Base-by-base conservation (phyloP, 192 early-diverging fungal species). In the Gigaspora rosea region DNA sequence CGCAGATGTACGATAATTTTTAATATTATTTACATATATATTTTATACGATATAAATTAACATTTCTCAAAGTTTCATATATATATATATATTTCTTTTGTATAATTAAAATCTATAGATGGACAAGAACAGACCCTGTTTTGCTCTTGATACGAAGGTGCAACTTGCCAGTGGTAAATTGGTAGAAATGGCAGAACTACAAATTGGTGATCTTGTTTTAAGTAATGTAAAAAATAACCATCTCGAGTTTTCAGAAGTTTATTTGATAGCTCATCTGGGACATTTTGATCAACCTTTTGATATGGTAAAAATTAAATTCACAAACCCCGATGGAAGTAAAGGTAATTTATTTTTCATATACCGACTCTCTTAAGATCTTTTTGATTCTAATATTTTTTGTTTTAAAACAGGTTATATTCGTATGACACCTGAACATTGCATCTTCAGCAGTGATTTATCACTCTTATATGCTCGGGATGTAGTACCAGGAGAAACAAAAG, bases 81-180 rank as follows among this genome's bases (percentile, higher is more conserved):
- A n/a, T 61, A n/a, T 22, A n/a, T 61, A 54, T 54, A 0, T 18
- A 20, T 18, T 66, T 66, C n/a, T 66, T 66, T 46, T 41, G 32
- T 27, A 66, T 46, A 11, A 22, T 66, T 66, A 66, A 66, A 63
- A 48, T 66, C 36, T 66, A 66, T 66, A 66, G 64, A 63, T 3
- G n/a, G 64, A 66, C 64, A 7, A 7, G n/a, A 33, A 66, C 64
- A 7, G 41, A 41, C 4, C 4, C 41, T 66, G 64, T 66, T 66
- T 66, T 66, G 64, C 64, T 66, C 64, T 66, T 66, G 64, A 66
- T 66, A 66, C 41, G 1, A 66, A 66, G 64, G 64, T 66, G 64
- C 64, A 66, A 66, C 64, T 66, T 27, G 35, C 64, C 1, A 66
- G 13, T 15, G 64, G 64, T 66, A 66, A 66, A 66, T 33, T 66